Evolutionary conservation across 2,329 filamentous ascomycete species (phyloP).

Genomic region (Aspergillus terreus): DNA sequence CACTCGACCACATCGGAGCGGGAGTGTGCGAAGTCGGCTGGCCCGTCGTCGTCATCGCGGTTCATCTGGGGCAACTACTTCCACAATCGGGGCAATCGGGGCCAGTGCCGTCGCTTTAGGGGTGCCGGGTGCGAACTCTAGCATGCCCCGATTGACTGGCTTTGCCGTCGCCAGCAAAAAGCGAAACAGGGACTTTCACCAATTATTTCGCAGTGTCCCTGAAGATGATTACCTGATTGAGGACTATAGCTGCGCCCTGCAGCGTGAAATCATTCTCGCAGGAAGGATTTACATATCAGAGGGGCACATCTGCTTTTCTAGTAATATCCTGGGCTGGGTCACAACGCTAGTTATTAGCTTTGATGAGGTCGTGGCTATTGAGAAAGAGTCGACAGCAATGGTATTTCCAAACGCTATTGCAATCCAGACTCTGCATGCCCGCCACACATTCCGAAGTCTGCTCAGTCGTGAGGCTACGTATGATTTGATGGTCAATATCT

Average conservation of each 20-base stretch:
- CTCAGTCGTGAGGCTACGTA: slow-evolving; percentile 94
- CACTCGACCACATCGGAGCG: slow-evolving; percentile 56
- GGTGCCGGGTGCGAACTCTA: slow-evolving; percentile 55
- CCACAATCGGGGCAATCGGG: slow-evolving; percentile 68
- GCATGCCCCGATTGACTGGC: slow-evolving; percentile 76
- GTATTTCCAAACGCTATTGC: slow-evolving; percentile 97
- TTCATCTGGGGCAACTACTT: slow-evolving; percentile 70
- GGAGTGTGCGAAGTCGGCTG: slow-evolving; percentile 65
- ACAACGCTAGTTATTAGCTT: slow-evolving; percentile 98
- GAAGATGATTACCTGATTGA: slow-evolving; percentile 98
- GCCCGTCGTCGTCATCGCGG: slow-evolving; percentile 70
- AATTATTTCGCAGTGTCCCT: slow-evolving; percentile 89
- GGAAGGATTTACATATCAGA: slow-evolving; percentile 94
- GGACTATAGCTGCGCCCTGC: slow-evolving; percentile 94
- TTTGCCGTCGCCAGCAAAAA: slow-evolving; percentile 97
- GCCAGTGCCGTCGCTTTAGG: slow-evolving; percentile 68
- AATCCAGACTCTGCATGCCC: slow-evolving; percentile 91
- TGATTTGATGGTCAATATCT: slow-evolving; percentile 94
- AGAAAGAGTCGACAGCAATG: slow-evolving; percentile 93
- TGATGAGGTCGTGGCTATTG: slow-evolving; percentile 93
- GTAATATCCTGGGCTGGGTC: slow-evolving; percentile 97
- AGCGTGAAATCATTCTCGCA: slow-evolving; percentile 91
- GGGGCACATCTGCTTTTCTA: slow-evolving; percentile 96
- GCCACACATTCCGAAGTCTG: slow-evolving; percentile 93
- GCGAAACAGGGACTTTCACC: slow-evolving; percentile 92